These are phyloP conservation scores for Vanderwaltozyma yarrowii DNA, from an alignment of 805 yeast species.

Conservation along the genomic window DNA sequence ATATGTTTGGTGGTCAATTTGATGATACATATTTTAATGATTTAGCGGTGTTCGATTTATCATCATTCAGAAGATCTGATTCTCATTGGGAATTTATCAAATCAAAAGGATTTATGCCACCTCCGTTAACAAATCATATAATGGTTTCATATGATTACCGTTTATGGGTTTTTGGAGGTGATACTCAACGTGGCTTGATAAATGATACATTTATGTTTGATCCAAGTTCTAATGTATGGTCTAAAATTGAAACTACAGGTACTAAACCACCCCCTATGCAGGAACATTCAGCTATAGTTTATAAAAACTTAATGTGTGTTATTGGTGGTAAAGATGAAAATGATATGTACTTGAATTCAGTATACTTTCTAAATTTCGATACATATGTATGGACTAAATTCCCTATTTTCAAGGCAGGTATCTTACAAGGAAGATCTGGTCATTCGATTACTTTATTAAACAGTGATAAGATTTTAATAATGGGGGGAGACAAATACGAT, in stretches of 20 bases:
- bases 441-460: conserved; percentile 71
- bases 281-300: conserved; percentile 80
- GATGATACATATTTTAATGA: conserved; percentile 78
- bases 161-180: conserved; percentile 88
- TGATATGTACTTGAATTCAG: conserved; percentile 56
- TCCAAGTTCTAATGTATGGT: conserved; percentile 60
- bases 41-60: conserved; percentile 74
- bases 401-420: conserved; percentile 31
- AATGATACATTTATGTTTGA: conserved; percentile 78
- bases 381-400: conserved; percentile 65
- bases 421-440: conserved; percentile 82
- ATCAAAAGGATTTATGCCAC: conserved; percentile 41
- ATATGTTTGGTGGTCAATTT: conserved; percentile 90
- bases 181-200: conserved; percentile 58
- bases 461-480: conserved; percentile 59
- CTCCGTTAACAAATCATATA: conserved; percentile 85
- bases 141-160: conserved; percentile 72
- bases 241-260: conserved; percentile 47
- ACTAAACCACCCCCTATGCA: conserved; percentile 70
- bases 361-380: conserved; percentile 67
- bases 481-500: conserved; percentile 88
- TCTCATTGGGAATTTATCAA: conserved; percentile 75
- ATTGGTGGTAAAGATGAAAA: conserved; percentile 81
- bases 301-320: conserved; percentile 67
- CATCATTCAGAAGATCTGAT: conserved; percentile 71